These are phyloP conservation scores for Pseudonitzschia multiseries DNA, from an alignment of 108 stramenopile species.

Conservation along the genomic window DNA sequence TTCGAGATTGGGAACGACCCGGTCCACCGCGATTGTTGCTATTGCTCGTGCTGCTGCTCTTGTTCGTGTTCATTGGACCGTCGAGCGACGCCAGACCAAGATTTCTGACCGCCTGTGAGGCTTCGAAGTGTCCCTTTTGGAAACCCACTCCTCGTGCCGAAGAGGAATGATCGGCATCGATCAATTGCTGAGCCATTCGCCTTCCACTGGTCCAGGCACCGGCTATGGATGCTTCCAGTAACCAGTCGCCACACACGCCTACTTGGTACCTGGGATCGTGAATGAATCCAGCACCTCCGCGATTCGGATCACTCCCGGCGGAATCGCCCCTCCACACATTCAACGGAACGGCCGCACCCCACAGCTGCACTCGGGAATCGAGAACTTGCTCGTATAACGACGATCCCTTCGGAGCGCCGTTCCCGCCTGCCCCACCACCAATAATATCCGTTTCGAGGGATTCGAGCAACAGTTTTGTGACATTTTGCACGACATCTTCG, in stretches of 20 bases:
- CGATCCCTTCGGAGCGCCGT: background rate
- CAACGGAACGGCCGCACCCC: slow-evolving; percentile 88
- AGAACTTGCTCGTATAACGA: background rate
- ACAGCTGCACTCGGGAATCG: slow-evolving; percentile 70
- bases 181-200: slow-evolving; percentile 55
- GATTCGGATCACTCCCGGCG: background rate
- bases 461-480: slow-evolving; percentile 48
- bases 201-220: slow-evolving; percentile 86
- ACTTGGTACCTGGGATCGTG: slow-evolving; percentile 61
- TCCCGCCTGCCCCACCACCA: slow-evolving; percentile 16
- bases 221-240: slow-evolving; percentile 72
- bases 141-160: background rate
- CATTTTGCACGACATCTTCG: slow-evolving; percentile 49
- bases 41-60: too few species aligned
- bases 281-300: slow-evolving; percentile 45
- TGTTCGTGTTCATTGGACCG: slow-evolving; percentile 6
- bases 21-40: too few species aligned
- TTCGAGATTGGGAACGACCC: too few species aligned
- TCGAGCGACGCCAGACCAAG: slow-evolving; percentile 14
- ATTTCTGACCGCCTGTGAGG: background rate
- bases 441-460: slow-evolving; percentile 51
- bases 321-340: slow-evolving; percentile 57
- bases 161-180: background rate
- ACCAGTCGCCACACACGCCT: slow-evolving; percentile 86
- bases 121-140: background rate